Evolutionary conservation across 148 eudicot genomes (phyloP), one percentile per base, ranked within the genome.

Genomic region (Camellia lanceoleosa): DNA sequence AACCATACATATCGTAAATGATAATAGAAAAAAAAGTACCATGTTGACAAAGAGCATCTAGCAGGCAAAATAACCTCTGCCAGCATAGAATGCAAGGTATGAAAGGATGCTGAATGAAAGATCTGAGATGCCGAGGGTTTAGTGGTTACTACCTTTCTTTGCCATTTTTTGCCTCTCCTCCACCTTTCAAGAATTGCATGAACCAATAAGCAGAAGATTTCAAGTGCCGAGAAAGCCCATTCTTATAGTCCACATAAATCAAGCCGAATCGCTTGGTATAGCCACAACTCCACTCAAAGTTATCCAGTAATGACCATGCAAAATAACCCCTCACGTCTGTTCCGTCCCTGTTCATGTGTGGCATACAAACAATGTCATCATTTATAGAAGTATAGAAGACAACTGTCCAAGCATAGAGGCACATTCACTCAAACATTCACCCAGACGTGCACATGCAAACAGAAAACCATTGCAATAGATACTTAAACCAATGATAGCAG

Each of bases 201-300:
- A 91, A 93, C 97, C 97, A 93, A 80, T 89, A 90, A 67, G 97
- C 93, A 19, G 97, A 93, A 54, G 97, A 93, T 80, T 91, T 93
- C 5, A 83, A 91, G 80, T 91, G 97, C 23, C 97, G 90, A 51
- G 88, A 63, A n/a, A 93, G 92, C 30, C 93, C 93, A 13, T 89
- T 90, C 86, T 90, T 90, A 86, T 88, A 92, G 85, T 94, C 98
- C 51, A 94, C 95, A 55, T 89, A 90, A 44, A 88, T 71, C 83
- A 94, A 75, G 47, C 98, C 98, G 55, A 94, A 94, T 1, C 98
- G 90, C 77, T 88, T 91, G 59, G 97, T 91, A 78, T 89, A 94
- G 51, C 98, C 98, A 59, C 74, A 69, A 15, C 74, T 75, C 98
- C 98, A 94, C 81, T 94, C 98, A 43, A 94, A 94, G 86, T 94